Evolutionary conservation across 2,329 filamentous ascomycete species (phyloP).

Genomic region (Aspergillus brunneoviolaceus): DNA sequence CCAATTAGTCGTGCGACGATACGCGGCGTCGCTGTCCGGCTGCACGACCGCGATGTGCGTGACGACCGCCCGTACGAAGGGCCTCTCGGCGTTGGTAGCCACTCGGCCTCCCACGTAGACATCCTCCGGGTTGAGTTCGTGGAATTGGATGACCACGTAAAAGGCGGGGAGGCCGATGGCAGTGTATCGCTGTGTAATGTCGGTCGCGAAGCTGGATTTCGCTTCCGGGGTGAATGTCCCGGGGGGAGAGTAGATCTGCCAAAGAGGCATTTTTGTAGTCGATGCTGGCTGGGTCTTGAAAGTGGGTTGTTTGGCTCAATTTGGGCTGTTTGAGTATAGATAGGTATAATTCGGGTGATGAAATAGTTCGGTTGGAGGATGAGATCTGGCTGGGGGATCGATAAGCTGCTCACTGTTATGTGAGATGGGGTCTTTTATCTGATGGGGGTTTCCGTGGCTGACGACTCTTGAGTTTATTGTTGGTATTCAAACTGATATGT

Average conservation of each 20-base stretch:
- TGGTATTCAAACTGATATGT: not conserved
- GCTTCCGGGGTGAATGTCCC: conserved; percentile 12
- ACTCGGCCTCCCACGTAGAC: conserved; percentile 11
- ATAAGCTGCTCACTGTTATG: not conserved
- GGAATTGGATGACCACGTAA: conserved; percentile 31
- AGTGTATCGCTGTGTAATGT: conserved; percentile 29
- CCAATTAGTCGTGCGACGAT: not conserved
- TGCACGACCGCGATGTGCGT: conserved; percentile 19
- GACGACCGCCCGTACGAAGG: conserved; percentile 23
- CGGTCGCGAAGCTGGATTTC: conserved; percentile 21
- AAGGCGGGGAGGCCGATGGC: conserved; percentile 27
- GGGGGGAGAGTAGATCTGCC: conserved; percentile 19
- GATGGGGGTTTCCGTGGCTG: no score
- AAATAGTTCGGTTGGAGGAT: no score
- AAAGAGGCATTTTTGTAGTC: conserved; percentile 8
- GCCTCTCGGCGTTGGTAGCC: not conserved
- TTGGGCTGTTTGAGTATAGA: no score
- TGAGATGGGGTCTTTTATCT: not conserved
- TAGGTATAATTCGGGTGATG: not conserved
- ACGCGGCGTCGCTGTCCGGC: conserved; percentile 8
- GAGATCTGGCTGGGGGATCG: no score
- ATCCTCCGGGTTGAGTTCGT: conserved; percentile 10
- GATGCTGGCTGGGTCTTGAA: no score
- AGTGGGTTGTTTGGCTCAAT: no score
- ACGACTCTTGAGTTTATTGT: not conserved